Percentiles rank a stretch among this genome's conserved stretches.
Conservation (phyloP, 2,329 filamentous ascomycete species). For the Tympanopsis confertula region DNA sequence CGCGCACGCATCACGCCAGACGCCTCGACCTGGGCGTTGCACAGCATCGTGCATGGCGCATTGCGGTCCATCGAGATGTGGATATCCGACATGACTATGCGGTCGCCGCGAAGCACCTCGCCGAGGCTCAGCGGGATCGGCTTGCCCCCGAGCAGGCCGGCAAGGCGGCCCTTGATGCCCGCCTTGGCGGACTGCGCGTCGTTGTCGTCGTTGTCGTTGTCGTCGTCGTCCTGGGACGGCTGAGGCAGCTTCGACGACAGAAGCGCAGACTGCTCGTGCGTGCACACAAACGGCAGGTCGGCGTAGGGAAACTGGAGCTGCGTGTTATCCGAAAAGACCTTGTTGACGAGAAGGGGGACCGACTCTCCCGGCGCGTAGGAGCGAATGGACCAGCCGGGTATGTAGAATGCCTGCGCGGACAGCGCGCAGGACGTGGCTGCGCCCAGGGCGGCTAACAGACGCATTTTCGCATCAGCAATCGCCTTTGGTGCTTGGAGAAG, state of each 20-base stretch:
- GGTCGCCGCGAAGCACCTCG: constrained; percentile 76
- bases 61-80: constrained; percentile 69
- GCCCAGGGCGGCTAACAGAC: not conserved
- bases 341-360: constrained; percentile 81
- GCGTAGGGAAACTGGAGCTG: constrained; percentile 87
- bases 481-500: too few species aligned
- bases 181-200: constrained; percentile 59
- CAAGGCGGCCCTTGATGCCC: constrained; percentile 54
- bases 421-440: not conserved
- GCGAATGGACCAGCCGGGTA: not conserved
- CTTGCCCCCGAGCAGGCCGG: constrained; percentile 61
- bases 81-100: constrained; percentile 75
- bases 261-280: too few species aligned
- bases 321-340: constrained; percentile 80
- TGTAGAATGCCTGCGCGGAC: not conserved
- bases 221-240: too few species aligned
- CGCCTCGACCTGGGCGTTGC: constrained; percentile 53
- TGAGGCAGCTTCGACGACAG: too few species aligned
- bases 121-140: constrained; percentile 74
- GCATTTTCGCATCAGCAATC: too few species aligned
- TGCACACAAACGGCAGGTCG: constrained; percentile 78
- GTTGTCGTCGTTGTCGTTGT: too few species aligned
- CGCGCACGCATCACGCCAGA: constrained; percentile 55
- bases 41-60: constrained; percentile 61
- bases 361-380: constrained; percentile 39